Evolutionary conservation across 768 basidiomycete genomes (phyloP).

Genomic region (Cubamyces sp.): DNA sequence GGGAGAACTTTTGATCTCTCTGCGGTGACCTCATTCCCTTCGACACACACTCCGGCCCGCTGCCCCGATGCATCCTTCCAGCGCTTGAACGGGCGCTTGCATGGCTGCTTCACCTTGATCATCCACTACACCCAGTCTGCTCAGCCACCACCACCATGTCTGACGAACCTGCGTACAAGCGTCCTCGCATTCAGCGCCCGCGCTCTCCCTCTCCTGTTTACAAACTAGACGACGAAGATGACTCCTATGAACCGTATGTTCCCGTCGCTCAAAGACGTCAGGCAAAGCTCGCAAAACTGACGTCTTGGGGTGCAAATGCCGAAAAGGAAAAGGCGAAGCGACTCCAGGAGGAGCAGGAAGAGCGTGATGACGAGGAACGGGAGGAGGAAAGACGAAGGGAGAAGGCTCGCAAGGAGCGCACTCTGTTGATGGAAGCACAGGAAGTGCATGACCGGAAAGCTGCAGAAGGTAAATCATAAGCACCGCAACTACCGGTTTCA

Average conservation of each 20-base stretch:
- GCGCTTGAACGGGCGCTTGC: neutral
- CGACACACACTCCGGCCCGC: neutral
- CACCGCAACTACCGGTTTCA: neutral
- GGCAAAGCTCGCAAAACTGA: constrained; percentile 77
- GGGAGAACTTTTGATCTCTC: constrained; percentile 2
- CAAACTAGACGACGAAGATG: constrained; percentile 63
- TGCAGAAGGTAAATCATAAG: constrained; percentile 62
- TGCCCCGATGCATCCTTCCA: neutral
- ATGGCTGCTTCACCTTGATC: neutral
- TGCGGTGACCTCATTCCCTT: constrained; percentile 15
- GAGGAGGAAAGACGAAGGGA: constrained; percentile 81
- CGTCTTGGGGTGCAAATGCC: constrained; percentile 59
- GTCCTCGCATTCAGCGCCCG: constrained; percentile 49
- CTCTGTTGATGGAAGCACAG: constrained; percentile 90
- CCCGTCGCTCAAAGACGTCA: constrained; percentile 85
- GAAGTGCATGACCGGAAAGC: constrained; percentile 89
- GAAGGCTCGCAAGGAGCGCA: constrained; percentile 80
- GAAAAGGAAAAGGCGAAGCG: constrained; percentile 53
- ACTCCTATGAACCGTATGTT: constrained; percentile 82
- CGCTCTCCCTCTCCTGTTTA: constrained; percentile 61
- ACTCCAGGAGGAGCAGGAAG: constrained; percentile 60
- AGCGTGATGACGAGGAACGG: constrained; percentile 70
- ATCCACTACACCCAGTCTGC: neutral
- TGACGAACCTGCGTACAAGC: constrained; percentile 48
- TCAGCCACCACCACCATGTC: constrained; percentile 24